Base-by-base conservation (phyloP, 495 filamentous ascomycete genomes). In the Podospora pseudopauciseta region DNA sequence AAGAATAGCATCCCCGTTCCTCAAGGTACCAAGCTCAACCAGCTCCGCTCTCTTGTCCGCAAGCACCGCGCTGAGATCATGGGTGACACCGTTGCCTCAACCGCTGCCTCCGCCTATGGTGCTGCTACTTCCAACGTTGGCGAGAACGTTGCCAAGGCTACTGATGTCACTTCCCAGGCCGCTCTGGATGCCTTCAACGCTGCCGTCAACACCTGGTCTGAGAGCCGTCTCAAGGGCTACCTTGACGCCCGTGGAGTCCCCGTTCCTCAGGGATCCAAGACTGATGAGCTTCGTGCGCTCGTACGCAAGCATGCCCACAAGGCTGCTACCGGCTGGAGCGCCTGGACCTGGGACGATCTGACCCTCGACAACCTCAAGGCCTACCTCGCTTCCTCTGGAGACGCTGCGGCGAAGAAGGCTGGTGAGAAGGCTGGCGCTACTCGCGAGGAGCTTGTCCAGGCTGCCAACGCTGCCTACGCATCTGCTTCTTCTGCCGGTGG, bases 271-370 rank as follows among this genome's bases (percentile, higher is more conserved):
- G 81, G 78, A 58, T 85, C 87, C 66, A 93, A 91, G 83, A 89
- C 86, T 60, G 90, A 94, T 72, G 89, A 96, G 79, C 90, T 96
- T 26, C 78, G 92, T 54, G 90, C 91, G 32, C 81, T 88, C 67
- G 92, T 94, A 5, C 86, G 91, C 67, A 84, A 88, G 65, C 82
- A 90, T 72, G 82, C 86, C 60, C 89, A 93, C 83, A 90, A 90
- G 82, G 90, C 89, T 63, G 84, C 89, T 27, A 84, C 83, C 69
- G 88, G 88, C 53, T 93, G 85, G 80, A 89, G 82, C 65, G 88
- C 90, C 23, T 94, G 92, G 90, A 94, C 89, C 39, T 95, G 93
- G 78, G 91, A 95, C 72, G 92, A 92, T 63, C 91, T 90, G 82
- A 90, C 89, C 11, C 85, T 85, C 68, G 90, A 94, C 28, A 91